These are phyloP conservation scores for Colletotrichum sp. DNA, from an alignment of 2,329 filamentous ascomycete genomes.

Conservation along the genomic window DNA sequence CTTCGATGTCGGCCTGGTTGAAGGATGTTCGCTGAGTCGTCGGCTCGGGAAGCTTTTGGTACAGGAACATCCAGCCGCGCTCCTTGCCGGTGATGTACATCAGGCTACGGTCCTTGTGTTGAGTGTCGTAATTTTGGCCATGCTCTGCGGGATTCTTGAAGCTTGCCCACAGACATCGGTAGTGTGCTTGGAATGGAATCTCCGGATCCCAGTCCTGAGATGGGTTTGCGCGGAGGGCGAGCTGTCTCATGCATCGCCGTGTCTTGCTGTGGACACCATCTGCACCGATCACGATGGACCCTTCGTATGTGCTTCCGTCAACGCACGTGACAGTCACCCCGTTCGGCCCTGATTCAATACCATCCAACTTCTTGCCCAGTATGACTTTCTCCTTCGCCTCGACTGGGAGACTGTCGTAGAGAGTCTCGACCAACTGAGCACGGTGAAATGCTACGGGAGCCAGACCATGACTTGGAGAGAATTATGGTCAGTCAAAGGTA, in stretches of 20 bases:
- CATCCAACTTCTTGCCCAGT: constrained; percentile 28
- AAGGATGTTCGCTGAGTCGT: constrained; percentile 29
- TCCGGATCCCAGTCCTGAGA: constrained; percentile 6
- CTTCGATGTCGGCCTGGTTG: constrained; percentile 28
- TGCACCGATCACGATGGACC: constrained; percentile 44
- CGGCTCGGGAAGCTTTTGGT: constrained; percentile 31
- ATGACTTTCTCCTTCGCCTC: constrained; percentile 30
- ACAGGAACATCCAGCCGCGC: constrained; percentile 36
- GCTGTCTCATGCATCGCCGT: constrained; percentile 35
- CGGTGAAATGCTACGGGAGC: constrained; percentile 35
- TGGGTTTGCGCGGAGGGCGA: constrained; percentile 26
- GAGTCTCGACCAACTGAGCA: constrained; percentile 34
- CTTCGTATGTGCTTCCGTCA: constrained; percentile 36
- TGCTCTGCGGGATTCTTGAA: constrained; percentile 26
- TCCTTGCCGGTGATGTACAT: constrained; percentile 34
- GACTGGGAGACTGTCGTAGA: constrained; percentile 33
- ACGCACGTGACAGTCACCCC: constrained; percentile 32
- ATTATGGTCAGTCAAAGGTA: not conserved
- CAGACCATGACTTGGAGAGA: constrained; percentile 26
- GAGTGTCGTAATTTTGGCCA: constrained; percentile 34
- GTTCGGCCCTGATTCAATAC: constrained; percentile 22
- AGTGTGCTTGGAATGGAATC: constrained; percentile 27
- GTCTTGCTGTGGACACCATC: constrained; percentile 46
- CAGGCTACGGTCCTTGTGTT: constrained; percentile 27
- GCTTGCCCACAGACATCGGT: constrained; percentile 37